Evolutionary conservation across 2,329 filamentous ascomycete species (phyloP), one percentile per base, ranked within the genome.

Genomic region (Huntiella omanensis): DNA sequence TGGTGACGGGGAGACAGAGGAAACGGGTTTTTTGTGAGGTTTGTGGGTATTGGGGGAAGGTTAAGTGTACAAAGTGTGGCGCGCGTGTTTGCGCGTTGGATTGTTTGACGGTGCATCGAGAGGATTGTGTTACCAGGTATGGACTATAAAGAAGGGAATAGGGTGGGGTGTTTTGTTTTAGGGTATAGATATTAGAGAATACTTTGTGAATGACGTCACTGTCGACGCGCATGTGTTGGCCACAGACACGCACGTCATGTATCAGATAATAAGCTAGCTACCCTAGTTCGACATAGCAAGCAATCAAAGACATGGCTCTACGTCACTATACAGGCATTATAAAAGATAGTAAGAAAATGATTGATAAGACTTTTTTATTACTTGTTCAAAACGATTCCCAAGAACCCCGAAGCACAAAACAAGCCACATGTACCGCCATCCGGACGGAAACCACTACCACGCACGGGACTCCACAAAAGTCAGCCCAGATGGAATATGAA

Each of bases 41-140:
- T 32, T 88, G 83, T 57, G 83, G 83, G 11, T 87, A 86, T 60
- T 87, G 83, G 82, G 83, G 82, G 2, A 66, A 77, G 36, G 77
- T 84, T 40, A 72, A 70, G 59, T 88, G 83, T 62, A 71, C 78
- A 59, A 83, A 81, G 64, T 88, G 83, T 61, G 81, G 81, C n/a
- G 73, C 72, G 40, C 69, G 78, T 54, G 76, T 83, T n/a, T 88
- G 83, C 58, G 81, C 80, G 35, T 60, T 87, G 53, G 77, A 83
- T 49, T 87, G 83, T 55, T 67, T 85, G 54, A 75, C 76, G 55
- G 67, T 71, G 51, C 83, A 88, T 59, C 70, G 76, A 46, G 79
- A 83, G 59, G 80, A 81, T 54, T 80, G 77, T 54, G 70, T 83
- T 51, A 71, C 75, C 49, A 66, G 77, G 55, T 80, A 79, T 55